Percentiles rank a stretch among this genome's conserved stretches.
phyloP scores from a whole-genome alignment of 2,329 filamentous ascomycete genomes.

The Epichloe typhina region DNA sequence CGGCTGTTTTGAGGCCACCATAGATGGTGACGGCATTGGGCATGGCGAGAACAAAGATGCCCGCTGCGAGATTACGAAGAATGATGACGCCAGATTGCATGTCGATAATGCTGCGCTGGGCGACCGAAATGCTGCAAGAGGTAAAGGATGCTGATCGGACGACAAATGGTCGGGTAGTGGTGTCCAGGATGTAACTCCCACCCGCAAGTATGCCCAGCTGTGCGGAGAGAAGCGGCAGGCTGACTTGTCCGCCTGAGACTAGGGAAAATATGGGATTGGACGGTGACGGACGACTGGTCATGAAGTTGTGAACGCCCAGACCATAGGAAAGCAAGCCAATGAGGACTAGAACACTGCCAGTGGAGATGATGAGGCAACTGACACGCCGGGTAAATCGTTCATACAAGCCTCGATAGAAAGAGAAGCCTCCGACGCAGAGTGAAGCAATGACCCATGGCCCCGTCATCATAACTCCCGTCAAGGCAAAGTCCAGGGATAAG shows the following conservation, averaged over 20 bases:
- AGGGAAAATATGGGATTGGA: conserved; percentile 14
- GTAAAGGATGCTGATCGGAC: conserved; percentile 36
- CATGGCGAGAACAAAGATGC: conserved; percentile 29
- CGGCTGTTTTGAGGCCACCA: conserved; percentile 23
- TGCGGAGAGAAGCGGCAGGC: conserved; percentile 29
- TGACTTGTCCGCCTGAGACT: conserved; percentile 13
- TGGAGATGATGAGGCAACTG: conserved; percentile 22
- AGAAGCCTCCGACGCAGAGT: conserved; percentile 18
- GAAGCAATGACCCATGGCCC: conserved; percentile 30
- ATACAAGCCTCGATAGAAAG: conserved; percentile 18
- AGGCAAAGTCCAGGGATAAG: conserved; percentile 24
- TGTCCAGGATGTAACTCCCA: conserved; percentile 27
- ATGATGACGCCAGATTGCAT: conserved; percentile 32
- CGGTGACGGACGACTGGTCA: conserved; percentile 14
- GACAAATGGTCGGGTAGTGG: conserved; percentile 28
- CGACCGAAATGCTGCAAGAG: conserved; percentile 30
- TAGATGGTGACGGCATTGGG: conserved; percentile 22
- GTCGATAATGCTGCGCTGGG: conserved; percentile 32
- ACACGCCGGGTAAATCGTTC: conserved; percentile 19
- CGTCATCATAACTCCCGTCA: conserved; percentile 31
- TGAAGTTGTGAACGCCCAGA: conserved; percentile 20
- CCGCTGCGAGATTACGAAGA: conserved; percentile 27
- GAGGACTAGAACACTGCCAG: conserved; percentile 25
- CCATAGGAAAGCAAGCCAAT: conserved; percentile 32
- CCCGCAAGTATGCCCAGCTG: conserved; percentile 34